Percentiles rank a stretch among this genome's conserved stretches.
These are phyloP conservation scores for Zelonia costaricensis DNA, from an alignment of 208 protist species.

Conservation along the genomic window DNA sequence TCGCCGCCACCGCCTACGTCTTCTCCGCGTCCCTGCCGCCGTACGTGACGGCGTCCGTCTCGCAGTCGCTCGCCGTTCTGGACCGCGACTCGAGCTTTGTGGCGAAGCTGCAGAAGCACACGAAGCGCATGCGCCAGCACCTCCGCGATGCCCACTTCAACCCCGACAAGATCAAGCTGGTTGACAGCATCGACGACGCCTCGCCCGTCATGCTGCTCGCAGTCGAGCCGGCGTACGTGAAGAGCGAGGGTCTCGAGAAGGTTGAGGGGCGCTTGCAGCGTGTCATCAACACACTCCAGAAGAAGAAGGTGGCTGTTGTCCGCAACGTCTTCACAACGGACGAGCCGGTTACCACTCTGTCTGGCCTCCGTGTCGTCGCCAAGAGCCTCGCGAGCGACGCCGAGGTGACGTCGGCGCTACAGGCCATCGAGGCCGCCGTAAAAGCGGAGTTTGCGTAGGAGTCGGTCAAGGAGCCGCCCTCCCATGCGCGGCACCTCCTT, in stretches of 20 bases:
- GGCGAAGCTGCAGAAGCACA: constrained; percentile 47
- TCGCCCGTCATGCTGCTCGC: constrained; percentile 74
- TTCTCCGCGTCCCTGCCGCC: constrained; percentile 98
- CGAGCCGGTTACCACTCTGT: constrained; percentile 52
- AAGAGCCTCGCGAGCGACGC: constrained; percentile 59
- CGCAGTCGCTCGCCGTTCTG: constrained; percentile 76
- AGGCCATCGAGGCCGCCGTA: constrained; percentile 54
- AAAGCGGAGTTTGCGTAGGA: constrained; percentile 56
- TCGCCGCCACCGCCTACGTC: constrained; percentile 93
- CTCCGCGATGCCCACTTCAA: constrained; percentile 57
- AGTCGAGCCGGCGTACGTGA: constrained; percentile 44
- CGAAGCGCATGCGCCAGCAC: constrained; percentile 42
- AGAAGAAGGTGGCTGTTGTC: constrained; percentile 60
- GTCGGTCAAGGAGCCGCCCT: background rate
- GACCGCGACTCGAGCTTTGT: constrained; percentile 46
- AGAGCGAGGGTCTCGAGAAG: constrained; percentile 27
- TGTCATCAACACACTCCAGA: constrained; percentile 54
- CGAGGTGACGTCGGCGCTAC: constrained; percentile 45
- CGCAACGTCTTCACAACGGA: constrained; percentile 69
- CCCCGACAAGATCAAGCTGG: constrained; percentile 54
- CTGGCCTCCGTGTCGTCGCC: constrained; percentile 65
- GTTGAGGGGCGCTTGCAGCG: constrained; percentile 67
- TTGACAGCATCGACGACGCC: constrained; percentile 57
- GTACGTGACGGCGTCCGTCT: constrained; percentile 88
- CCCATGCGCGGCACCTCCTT: background rate